Percentiles rank a stretch among this genome's conserved stretches.
phyloP scores from a whole-genome alignment of 2,329 filamentous ascomycete species.

The Hypoxylon sp. region DNA sequence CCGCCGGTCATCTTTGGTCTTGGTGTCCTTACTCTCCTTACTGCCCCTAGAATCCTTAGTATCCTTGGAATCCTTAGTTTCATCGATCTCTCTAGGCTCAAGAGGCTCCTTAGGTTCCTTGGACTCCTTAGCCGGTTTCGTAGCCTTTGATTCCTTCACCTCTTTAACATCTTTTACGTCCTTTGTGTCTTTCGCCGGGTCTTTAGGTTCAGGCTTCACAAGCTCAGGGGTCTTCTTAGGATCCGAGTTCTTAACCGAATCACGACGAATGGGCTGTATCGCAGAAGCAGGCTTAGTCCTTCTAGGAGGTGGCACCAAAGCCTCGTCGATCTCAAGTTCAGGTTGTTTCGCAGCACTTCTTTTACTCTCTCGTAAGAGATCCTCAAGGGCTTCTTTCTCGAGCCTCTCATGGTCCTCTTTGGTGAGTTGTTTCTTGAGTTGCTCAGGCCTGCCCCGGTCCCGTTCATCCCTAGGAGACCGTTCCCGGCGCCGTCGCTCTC shows the following conservation, averaged over 20 bases:
- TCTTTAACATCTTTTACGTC: constrained; percentile 46
- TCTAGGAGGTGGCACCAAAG: constrained; percentile 69
- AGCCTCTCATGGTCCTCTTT: constrained; percentile 71
- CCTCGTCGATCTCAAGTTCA: constrained; percentile 70
- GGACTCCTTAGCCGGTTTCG: constrained; percentile 35
- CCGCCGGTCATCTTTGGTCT: constrained; percentile 49
- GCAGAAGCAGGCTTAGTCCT: constrained; percentile 69
- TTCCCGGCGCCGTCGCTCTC: constrained; percentile 55
- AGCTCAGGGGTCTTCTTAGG: constrained; percentile 57
- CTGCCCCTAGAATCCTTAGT: constrained; percentile 39
- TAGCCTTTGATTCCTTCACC: constrained; percentile 22
- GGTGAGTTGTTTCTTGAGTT: constrained; percentile 68
- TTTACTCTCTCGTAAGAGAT: constrained; percentile 72
- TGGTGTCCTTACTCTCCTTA: constrained; percentile 40
- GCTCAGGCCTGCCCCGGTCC: constrained; percentile 58
- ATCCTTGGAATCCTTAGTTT: constrained; percentile 36
- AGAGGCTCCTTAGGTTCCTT: constrained; percentile 37
- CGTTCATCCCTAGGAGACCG: constrained; percentile 57
- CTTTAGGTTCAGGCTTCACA: constrained; percentile 56
- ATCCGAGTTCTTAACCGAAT: constrained; percentile 62
- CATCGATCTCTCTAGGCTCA: constrained; percentile 50
- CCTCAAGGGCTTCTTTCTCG: constrained; percentile 71
- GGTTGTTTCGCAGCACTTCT: constrained; percentile 64
- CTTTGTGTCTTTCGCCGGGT: constrained; percentile 50
- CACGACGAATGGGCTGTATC: constrained; percentile 69